Conservation (phyloP, 495 filamentous ascomycete species). For the Penicillium roqueforti region DNA sequence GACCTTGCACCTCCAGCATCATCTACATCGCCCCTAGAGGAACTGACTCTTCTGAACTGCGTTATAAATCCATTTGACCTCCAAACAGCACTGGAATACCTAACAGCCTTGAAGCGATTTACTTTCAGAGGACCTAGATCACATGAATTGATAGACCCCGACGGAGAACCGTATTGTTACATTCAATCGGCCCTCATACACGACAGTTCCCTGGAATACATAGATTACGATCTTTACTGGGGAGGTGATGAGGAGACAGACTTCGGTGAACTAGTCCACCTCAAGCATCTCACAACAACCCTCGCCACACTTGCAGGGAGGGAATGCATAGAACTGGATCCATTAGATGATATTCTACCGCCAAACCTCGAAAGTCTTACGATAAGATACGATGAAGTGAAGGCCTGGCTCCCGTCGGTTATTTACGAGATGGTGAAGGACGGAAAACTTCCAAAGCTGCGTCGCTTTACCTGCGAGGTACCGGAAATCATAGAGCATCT, state of each 20-base stretch:
- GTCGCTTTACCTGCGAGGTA: neutral
- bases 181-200: neutral
- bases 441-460: neutral
- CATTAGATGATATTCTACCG: neutral
- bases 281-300: conserved; percentile 4
- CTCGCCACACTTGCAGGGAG: neutral
- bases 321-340: neutral
- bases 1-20: too few relatives aligned
- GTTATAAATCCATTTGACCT: neutral
- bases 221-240: conserved; percentile 6
- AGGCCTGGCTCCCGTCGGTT: neutral
- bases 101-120: neutral
- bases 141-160: neutral
- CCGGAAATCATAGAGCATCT: neutral
- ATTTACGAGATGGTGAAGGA: neutral
- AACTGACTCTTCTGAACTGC: conserved; percentile 3
- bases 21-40: neutral
- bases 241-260: neutral
- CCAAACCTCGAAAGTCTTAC: conserved; percentile 1
- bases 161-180: neutral
- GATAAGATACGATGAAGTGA: neutral
- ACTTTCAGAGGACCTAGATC: neutral
- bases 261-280: neutral
- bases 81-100: neutral
- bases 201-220: neutral